Conservation (phyloP, 768 basidiomycete genomes). For the Suillus variegatus region DNA sequence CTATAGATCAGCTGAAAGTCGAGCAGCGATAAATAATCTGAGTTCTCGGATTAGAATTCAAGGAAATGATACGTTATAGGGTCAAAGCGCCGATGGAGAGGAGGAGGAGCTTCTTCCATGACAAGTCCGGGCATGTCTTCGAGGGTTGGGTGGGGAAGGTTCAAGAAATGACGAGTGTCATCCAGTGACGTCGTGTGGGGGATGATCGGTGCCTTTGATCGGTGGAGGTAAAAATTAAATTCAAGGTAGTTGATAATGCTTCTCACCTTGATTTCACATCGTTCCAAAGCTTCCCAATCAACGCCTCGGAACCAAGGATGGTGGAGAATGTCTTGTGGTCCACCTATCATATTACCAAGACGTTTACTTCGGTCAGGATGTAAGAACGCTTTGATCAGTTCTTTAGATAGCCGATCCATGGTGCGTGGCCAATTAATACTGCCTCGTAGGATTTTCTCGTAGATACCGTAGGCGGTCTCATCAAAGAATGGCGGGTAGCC, state of each 20-base stretch:
- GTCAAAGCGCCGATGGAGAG: constrained; percentile 66
- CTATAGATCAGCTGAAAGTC: constrained; percentile 25
- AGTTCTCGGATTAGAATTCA: constrained; percentile 57
- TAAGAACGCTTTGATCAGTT: constrained; percentile 85
- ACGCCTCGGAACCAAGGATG: constrained; percentile 97
- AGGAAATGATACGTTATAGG: constrained; percentile 70
- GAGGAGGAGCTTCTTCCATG: constrained; percentile 57
- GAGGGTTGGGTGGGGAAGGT: constrained; percentile 71
- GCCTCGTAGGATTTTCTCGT: constrained; percentile 93
- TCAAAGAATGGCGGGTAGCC: constrained; percentile 99
- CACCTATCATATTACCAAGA: constrained; percentile 90
- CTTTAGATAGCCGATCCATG: constrained; percentile 87
- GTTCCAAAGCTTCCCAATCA: constrained; percentile 87
- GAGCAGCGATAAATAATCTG: constrained; percentile 12
- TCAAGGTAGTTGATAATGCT: constrained; percentile 3
- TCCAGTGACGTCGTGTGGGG: constrained; percentile 79
- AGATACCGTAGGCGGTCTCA: constrained; percentile 96
- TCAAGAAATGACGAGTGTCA: constrained; percentile 86
- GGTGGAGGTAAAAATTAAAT: constrained; percentile 13
- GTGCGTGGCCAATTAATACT: constrained; percentile 89
- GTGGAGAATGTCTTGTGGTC: constrained; percentile 85
- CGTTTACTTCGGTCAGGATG: constrained; percentile 91
- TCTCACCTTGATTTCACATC: constrained; percentile 81
- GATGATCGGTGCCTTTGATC: constrained; percentile 76
- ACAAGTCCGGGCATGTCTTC: constrained; percentile 81